phyloP scores from a whole-genome alignment of 73 alveolate species.

The Stentor coeruleus region DNA sequence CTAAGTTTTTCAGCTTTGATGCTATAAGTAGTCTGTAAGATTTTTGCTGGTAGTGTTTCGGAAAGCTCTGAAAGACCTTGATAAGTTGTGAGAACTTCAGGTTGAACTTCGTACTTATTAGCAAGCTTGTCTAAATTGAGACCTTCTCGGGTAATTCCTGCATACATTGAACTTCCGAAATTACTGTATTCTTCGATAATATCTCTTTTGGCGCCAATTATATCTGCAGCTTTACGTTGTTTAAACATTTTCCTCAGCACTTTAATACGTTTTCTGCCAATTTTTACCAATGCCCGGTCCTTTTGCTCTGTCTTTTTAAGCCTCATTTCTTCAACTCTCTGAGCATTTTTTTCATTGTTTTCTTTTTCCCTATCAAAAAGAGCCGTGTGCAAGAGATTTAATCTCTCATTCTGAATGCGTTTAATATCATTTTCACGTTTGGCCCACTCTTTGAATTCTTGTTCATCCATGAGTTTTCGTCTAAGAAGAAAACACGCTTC shows the following conservation, averaged over 20 bases:
- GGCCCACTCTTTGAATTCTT: constrained; percentile 98
- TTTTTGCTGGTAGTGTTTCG: constrained; percentile 61
- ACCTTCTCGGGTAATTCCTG: constrained; percentile 97
- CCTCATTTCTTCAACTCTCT: constrained; percentile 80
- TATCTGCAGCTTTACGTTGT: constrained; percentile 83
- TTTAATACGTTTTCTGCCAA: constrained; percentile 86
- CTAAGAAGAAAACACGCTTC: constrained; percentile 96
- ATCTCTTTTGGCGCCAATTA: constrained; percentile 81
- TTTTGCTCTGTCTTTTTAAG: constrained; percentile 82
- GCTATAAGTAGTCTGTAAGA: constrained; percentile 43
- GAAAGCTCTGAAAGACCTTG: constrained; percentile 82
- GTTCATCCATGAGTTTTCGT: constrained; percentile 90
- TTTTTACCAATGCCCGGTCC: constrained; percentile 79
- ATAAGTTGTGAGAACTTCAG: constrained; percentile 90
- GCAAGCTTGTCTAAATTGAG: constrained; percentile 93
- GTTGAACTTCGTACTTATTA: constrained; percentile 91
- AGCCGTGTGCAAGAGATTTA: constrained; percentile 78
- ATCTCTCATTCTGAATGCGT: constrained; percentile 73
- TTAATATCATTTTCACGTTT: not conserved
- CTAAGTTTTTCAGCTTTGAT: constrained; percentile 34
- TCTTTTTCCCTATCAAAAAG: constrained; percentile 83
- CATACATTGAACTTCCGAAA: constrained; percentile 95
- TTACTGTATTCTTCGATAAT: constrained; percentile 95
- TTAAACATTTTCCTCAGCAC: constrained; percentile 94
- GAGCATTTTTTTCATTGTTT: constrained; percentile 76